Evolutionary conservation across 345 rosid genomes (phyloP), one percentile per base, ranked within the genome.

Genomic region (Camelina neglecta): DNA sequence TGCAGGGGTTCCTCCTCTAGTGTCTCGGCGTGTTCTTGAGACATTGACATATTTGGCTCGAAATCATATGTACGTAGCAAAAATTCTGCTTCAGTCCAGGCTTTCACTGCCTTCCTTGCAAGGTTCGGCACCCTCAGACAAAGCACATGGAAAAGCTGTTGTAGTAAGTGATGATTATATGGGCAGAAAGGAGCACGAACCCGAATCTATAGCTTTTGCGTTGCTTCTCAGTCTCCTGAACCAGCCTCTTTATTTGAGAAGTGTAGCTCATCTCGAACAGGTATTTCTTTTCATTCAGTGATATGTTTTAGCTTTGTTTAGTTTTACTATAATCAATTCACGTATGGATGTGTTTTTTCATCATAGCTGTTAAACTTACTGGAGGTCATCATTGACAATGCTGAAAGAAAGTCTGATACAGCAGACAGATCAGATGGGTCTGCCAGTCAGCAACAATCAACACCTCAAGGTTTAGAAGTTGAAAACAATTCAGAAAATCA

Each of bases 211-310:
- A 72, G 87, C 96, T 9, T 80, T 94, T 58, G 88, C 86, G 23
- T 74, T 92, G 83, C 98, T 94, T 67, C 81, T 94, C 79, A 86
- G 92, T 82, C 97, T 94, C 83, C 81, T 94, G 82, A 90, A 86
- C 76, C 96, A 92, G 77, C 95, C 98, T 55, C 90, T 94, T 53
- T 94, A 94, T 77, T 67, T 87, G 81, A 90, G 98, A 86, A 94
- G 98, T 66, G 77, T 94, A 66, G 95, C 97, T 50, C 98, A 92
- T 84, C 96, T 94, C 71, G 98, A 94, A 80, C 98, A 90, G 98
- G 98, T 92, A 67, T 24, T 36, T 57, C 62, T 73, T 67, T 77
- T 65, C 13, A 39, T 71, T 65, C 48, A 66, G 49, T 45, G 35
- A 20, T 64, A 26, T 41, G 54, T 65, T 60, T 67, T 9, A 66